Percentiles rank a stretch among this genome's conserved stretches.
phyloP scores from a whole-genome alignment of 176 grass and related monocot genomes.

The Calamus simplicifolius region DNA sequence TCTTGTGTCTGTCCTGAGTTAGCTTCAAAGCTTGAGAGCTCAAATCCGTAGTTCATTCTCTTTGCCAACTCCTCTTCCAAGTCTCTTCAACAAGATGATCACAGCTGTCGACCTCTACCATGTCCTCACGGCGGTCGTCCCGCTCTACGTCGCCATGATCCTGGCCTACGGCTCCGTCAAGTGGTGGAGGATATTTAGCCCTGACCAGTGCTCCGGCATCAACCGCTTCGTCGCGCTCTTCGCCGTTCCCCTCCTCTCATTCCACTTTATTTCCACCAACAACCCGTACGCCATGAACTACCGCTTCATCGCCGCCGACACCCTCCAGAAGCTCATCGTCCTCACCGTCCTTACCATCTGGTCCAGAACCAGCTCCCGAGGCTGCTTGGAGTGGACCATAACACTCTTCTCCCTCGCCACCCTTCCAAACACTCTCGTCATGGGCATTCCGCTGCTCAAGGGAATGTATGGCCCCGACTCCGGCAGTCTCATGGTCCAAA shows the following conservation, averaged over 20 bases:
- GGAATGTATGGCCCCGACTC: conserved; percentile 57
- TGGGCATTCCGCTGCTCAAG: conserved; percentile 57
- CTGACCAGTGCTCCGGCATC: conserved; percentile 75
- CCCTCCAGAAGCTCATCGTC: conserved; percentile 62
- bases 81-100: conserved; percentile 24
- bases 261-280: conserved; percentile 73
- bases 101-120: conserved; percentile 55
- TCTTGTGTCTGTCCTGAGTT: too few relatives aligned
- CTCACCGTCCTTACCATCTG: conserved; percentile 30
- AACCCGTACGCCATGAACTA: conserved; percentile 61
- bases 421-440: conserved; percentile 67
- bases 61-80: too few relatives aligned
- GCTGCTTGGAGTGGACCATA: conserved; percentile 65
- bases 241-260: conserved; percentile 62
- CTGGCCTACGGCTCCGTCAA: conserved; percentile 68
- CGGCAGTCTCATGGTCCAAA: conserved; percentile 46
- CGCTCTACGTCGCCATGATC: conserved; percentile 72
- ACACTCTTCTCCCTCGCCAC: conserved; percentile 70
- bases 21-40: too few relatives aligned
- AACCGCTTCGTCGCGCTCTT: conserved; percentile 77
- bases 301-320: conserved; percentile 62
- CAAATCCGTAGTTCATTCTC: too few relatives aligned
- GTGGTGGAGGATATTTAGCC: conserved; percentile 65
- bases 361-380: conserved; percentile 25
- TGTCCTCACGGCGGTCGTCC: conserved; percentile 60